phyloP scores from a whole-genome alignment of 75 land plant genomes.

The Isoetes taiwanensis region DNA sequence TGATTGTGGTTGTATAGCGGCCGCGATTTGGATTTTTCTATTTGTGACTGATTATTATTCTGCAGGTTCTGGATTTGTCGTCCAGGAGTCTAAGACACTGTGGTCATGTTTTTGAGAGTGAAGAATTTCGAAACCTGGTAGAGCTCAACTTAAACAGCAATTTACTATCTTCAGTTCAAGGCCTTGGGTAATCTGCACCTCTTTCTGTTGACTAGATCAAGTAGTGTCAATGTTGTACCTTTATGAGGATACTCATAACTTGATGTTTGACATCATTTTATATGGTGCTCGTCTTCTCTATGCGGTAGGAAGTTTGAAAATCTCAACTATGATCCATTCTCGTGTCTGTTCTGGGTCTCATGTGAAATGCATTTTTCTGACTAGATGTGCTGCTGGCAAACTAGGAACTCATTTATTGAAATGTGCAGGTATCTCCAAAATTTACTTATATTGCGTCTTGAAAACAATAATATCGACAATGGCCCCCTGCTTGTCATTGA shows the following conservation, averaged over 20 bases:
- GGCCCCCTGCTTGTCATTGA: conserved; percentile 20
- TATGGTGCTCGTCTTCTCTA: too few species aligned
- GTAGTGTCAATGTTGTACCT: background rate
- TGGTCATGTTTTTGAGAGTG: conserved; percentile 22
- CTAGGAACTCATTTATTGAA: background rate
- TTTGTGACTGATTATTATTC: background rate
- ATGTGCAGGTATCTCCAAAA: conserved; percentile 14
- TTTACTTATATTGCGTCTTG: conserved; percentile 10
- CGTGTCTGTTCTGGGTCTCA: too few species aligned
- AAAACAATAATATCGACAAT: conserved; percentile 25
- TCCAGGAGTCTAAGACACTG: conserved; percentile 23
- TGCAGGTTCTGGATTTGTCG: conserved; percentile 23
- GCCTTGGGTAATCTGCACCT: conserved; percentile 13
- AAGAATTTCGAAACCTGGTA: conserved; percentile 10
- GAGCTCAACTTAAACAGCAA: conserved; percentile 30
- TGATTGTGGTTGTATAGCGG: background rate
- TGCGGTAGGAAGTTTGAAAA: too few species aligned
- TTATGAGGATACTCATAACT: too few species aligned
- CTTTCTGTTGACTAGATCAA: background rate
- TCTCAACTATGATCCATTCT: too few species aligned
- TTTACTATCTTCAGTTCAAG: conserved; percentile 19
- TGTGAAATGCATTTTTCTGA: too few species aligned
- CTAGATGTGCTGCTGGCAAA: too few species aligned
- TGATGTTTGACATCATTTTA: background rate
- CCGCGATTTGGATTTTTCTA: background rate